Evolutionary conservation across 768 basidiomycete genomes (phyloP), one percentile per base, ranked within the genome.

Genomic region (Pulveroboletus sp.): DNA sequence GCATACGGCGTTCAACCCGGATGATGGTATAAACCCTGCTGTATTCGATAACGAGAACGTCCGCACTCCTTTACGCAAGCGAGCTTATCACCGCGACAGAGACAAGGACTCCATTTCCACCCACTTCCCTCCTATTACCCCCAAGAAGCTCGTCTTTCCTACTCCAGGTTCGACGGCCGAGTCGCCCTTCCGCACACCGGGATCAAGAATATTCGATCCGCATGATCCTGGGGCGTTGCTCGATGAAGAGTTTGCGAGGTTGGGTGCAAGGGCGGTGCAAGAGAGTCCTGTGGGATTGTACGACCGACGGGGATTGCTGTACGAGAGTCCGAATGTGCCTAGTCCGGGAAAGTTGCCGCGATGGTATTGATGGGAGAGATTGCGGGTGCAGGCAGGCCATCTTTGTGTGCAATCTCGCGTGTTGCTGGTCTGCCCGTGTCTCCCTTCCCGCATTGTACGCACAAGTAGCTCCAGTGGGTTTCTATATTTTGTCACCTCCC

Each of bases 231-330:
- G 77, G 30, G 71, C 77, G 30, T 58, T 88, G 38, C 70, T 90
- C 21, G 84, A 88, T 42, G 89, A 90, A 43, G 89, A 91, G 50
- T 70, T 91, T 47, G 78, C 75, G 42, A 71, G 82, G 49, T 66
- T 81, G 50, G 73, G 75, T 4, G 61, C 55, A 39, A 71, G 58
- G 50, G 71, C 66, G 5, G 59, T 65, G 27, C 76, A 75, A 18
- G 82, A 83, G 32, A 88, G 85, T 58, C 87, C 86, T 0, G 74
- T 69, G 0, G 85, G 86, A 1, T 59, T 88, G 43, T 90, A 80
- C 64, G 88, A 82, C 55, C 75, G 73, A 15, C 72, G 73, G 27
- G 75, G 76, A 32, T 59, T 85, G 55, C 60, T 89, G 57, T 90
- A 88, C 57, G 83, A 87, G 55, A 89, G 86, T 63, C 88, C 88